Conservation (phyloP, 2,329 filamentous ascomycete genomes). For the Monilinia polystroma region DNA sequence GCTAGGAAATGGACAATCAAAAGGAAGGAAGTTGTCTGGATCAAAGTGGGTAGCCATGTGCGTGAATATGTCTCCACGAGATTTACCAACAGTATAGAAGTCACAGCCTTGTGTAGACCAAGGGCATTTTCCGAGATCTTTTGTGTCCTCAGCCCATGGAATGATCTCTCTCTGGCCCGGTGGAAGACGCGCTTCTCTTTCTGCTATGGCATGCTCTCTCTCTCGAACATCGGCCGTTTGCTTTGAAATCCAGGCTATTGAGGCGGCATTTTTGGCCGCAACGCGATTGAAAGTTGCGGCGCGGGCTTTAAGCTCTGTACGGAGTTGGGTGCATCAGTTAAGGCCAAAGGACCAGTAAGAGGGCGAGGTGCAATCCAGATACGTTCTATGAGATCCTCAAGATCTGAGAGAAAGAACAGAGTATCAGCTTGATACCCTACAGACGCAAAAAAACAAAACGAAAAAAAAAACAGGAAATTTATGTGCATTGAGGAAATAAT, state of each 20-base stretch:
- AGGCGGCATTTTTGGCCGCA: slow-evolving; percentile 17
- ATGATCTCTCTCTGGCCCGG: not conserved
- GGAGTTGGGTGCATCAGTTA: not conserved
- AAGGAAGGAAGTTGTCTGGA: not conserved
- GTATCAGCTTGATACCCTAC: slow-evolving; percentile 20
- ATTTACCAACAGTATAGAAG: not conserved
- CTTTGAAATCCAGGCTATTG: not conserved
- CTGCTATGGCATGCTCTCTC: slow-evolving; percentile 1
- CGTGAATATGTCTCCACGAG: not conserved
- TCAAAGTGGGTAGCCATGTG: slow-evolving; percentile 5
- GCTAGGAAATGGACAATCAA: slow-evolving; percentile 2
- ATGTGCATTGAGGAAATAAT: not conserved
- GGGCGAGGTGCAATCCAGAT: slow-evolving; percentile 18
- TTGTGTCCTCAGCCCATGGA: slow-evolving; percentile 1
- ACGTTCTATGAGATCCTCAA: not conserved
- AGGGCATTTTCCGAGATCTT: not conserved
- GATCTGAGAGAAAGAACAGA: not conserved
- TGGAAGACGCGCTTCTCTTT: slow-evolving; percentile 4
- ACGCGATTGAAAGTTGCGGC: slow-evolving; percentile 4
- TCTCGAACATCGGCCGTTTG: not conserved
- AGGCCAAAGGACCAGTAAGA: slow-evolving; percentile 1
- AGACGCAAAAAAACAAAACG: not conserved
- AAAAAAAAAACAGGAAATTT: not conserved
- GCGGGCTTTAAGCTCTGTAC: slow-evolving; percentile 13
- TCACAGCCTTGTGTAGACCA: slow-evolving; percentile 1